A percentile compares a stretch with the other conserved stretches of the same genome.
Conservation (phyloP, 1,284 basidiomycete genomes). For the Vanrija humicola region DNA sequence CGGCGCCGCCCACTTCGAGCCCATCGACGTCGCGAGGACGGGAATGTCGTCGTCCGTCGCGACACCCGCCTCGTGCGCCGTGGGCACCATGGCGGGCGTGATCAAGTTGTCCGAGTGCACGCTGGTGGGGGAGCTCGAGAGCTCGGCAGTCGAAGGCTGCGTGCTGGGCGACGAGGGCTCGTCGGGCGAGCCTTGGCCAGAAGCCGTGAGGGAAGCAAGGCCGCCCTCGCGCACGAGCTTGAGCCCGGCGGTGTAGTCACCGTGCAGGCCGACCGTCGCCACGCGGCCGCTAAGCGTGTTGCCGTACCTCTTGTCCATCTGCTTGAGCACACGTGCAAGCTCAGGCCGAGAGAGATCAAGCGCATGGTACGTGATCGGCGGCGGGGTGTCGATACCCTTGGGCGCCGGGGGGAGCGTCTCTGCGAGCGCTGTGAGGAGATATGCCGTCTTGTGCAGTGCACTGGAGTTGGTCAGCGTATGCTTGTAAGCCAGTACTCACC, state of each 20-base stretch:
- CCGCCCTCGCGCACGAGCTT: slow-evolving; percentile 53
- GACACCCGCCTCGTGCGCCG: slow-evolving; percentile 17
- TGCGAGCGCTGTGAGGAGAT: slow-evolving; percentile 73
- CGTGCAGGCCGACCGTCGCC: slow-evolving; percentile 74
- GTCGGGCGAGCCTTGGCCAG: not conserved
- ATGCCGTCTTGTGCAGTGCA: slow-evolving; percentile 83
- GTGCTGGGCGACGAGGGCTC: slow-evolving; percentile 5
- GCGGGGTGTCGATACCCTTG: slow-evolving; percentile 25
- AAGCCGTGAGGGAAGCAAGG: slow-evolving; percentile 28
- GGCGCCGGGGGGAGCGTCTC: slow-evolving; percentile 45
- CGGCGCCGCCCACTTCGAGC: not conserved
- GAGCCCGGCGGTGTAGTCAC: slow-evolving; percentile 78
- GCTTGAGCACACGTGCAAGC: slow-evolving; percentile 71
- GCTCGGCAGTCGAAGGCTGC: not conserved
- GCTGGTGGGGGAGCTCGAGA: slow-evolving; percentile 2
- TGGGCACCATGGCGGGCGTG: slow-evolving; percentile 19
- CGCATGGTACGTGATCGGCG: slow-evolving; percentile 80
- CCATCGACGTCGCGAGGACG: not conserved
- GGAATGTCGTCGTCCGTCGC: slow-evolving; percentile 15
- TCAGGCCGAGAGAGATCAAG: slow-evolving; percentile 87
- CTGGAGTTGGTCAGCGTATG: slow-evolving; percentile 50
- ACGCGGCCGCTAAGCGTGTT: slow-evolving; percentile 65
- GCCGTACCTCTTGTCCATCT: slow-evolving; percentile 66
- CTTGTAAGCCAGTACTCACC: slow-evolving; percentile 56
- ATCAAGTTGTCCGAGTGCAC: slow-evolving; percentile 17